Percentiles rank a stretch among this genome's conserved stretches.
These are phyloP conservation scores for Dalechampia spathulata DNA, from an alignment of 441 rosid genomes.

Conservation along the genomic window DNA sequence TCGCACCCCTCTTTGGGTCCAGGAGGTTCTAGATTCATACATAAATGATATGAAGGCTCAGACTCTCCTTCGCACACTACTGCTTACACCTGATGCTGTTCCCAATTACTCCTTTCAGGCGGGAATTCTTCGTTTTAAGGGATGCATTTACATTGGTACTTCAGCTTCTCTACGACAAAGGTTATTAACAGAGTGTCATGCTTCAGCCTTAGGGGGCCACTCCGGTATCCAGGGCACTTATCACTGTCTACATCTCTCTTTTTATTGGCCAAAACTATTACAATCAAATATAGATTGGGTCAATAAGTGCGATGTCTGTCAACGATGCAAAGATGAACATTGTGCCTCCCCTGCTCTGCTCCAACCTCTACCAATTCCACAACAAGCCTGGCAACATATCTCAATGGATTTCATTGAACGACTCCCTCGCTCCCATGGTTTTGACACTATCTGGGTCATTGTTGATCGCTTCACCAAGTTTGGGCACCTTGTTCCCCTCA, in stretches of 20 bases:
- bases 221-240: neutral
- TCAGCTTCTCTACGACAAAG: too few relatives aligned
- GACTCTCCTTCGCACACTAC: too few relatives aligned
- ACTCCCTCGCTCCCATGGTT: neutral
- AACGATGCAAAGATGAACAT: neutral
- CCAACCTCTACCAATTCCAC: neutral
- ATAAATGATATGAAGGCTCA: too few relatives aligned
- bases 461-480: neutral
- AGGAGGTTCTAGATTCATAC: too few relatives aligned
- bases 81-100: too few relatives aligned
- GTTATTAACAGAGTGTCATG: neutral
- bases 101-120: too few relatives aligned
- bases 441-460: neutral
- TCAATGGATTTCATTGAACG: neutral
- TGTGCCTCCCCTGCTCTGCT: neutral
- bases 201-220: neutral
- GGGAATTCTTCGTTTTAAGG: neutral
- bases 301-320: neutral
- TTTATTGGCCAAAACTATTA: neutral
- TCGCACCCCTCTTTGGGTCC: too few relatives aligned
- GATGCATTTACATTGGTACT: too few relatives aligned
- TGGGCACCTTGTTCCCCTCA: neutral
- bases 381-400: neutral
- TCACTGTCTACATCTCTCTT: neutral
- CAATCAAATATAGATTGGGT: neutral